These are phyloP conservation scores for Excoecaria agallocha DNA, from an alignment of 345 rosid genomes.

Conservation along the genomic window DNA sequence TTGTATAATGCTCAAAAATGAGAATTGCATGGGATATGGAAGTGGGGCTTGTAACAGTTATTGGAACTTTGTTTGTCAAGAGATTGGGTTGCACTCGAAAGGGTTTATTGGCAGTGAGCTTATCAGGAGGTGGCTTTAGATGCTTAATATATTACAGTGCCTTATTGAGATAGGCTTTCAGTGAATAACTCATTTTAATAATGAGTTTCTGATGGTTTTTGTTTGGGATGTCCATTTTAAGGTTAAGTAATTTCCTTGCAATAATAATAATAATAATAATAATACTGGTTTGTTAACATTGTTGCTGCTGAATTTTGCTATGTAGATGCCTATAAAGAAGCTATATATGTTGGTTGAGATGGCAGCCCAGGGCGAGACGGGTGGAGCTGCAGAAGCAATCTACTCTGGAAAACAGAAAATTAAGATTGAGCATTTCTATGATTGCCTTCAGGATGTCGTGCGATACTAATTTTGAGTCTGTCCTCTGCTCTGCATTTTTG, in stretches of 20 bases:
- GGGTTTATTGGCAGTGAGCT: too few relatives aligned
- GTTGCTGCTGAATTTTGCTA: conserved; percentile 8
- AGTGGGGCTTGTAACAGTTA: background rate
- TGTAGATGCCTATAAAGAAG: conserved; percentile 69
- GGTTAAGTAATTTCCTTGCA: background rate
- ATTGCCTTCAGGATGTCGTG: conserved; percentile 76
- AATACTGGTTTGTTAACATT: background rate
- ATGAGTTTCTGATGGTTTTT: background rate
- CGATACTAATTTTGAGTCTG: conserved; percentile 38
- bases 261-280: background rate
- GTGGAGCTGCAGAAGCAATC: conserved; percentile 73
- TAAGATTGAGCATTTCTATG: conserved; percentile 62
- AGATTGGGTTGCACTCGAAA: background rate
- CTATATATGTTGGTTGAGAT: conserved; percentile 82
- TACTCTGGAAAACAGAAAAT: conserved; percentile 70
- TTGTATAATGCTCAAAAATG: background rate
- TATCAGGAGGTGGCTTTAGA: too few relatives aligned
- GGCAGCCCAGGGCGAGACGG: conserved; percentile 90
- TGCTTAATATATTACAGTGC: too few relatives aligned
- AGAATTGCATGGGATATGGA: background rate
- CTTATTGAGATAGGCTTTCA: too few relatives aligned
- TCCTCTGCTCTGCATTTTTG: background rate
- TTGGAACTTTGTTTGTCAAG: background rate
- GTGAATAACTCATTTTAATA: too few relatives aligned
- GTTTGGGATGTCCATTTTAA: background rate